These are phyloP conservation scores for Cyberlindnera amylophila DNA, from an alignment of 805 yeast species.

Conservation along the genomic window DNA sequence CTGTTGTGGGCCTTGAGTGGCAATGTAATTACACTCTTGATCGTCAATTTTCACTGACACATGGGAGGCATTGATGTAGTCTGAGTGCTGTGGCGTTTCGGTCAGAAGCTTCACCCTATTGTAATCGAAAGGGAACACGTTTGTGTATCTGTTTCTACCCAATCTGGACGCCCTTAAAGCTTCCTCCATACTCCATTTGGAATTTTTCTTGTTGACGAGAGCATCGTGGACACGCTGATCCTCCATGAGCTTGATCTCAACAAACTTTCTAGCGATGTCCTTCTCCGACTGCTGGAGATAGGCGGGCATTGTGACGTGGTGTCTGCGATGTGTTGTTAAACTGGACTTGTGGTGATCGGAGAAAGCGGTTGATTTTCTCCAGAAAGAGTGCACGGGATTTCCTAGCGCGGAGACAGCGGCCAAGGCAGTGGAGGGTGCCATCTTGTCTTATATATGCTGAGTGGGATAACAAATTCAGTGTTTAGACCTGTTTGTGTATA, in stretches of 20 bases:
- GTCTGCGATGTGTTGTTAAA: not conserved
- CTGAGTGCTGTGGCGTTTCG: slow-evolving; percentile 15
- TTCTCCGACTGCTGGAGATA: not conserved
- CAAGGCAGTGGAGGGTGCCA: too few relatives aligned
- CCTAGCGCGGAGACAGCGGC: too few relatives aligned
- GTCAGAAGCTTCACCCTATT: slow-evolving; percentile 45
- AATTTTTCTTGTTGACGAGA: slow-evolving; percentile 24
- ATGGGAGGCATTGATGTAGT: slow-evolving; percentile 25
- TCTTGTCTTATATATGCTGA: too few relatives aligned
- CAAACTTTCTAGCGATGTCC: slow-evolving; percentile 25
- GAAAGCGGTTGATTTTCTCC: not conserved
- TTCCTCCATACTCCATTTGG: slow-evolving; percentile 23
- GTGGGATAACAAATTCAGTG: too few relatives aligned
- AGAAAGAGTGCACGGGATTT: too few relatives aligned
- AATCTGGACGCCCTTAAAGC: slow-evolving; percentile 17
- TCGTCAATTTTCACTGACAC: slow-evolving; percentile 7
- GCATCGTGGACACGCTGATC: slow-evolving; percentile 37
- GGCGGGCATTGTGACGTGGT: slow-evolving; percentile 4
- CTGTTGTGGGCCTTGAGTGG: slow-evolving; percentile 77
- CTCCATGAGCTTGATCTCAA: slow-evolving; percentile 33
- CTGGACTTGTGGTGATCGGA: slow-evolving; percentile 8
- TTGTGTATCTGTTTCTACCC: slow-evolving; percentile 53
- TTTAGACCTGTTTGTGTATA: too few relatives aligned
- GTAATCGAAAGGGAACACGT: slow-evolving; percentile 63
- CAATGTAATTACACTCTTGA: slow-evolving; percentile 42